A percentile compares a stretch with the other conserved stretches of the same genome.
phyloP scores from a whole-genome alignment of 768 basidiomycete species.

The Gymnopilus junonius region DNA sequence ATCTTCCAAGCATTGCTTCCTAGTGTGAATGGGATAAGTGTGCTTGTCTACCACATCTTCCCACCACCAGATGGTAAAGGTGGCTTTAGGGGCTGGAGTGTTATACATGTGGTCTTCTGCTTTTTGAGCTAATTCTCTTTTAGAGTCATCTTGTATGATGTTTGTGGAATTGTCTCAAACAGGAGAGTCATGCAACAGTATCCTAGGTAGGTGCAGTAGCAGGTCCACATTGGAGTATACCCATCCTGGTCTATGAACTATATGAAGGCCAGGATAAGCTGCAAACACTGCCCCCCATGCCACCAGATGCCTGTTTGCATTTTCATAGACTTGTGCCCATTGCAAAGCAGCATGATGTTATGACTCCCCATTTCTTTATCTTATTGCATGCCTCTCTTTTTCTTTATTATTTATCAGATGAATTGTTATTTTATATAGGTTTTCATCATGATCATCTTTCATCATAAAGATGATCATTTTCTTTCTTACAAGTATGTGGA shows the following conservation, averaged over 20 bases:
- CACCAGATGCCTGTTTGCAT: slow-evolving; percentile 25
- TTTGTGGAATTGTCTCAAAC: slow-evolving; percentile 9
- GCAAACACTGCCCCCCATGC: slow-evolving; percentile 37
- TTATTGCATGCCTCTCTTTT: too few relatives aligned
- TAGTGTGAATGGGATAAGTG: slow-evolving; percentile 2
- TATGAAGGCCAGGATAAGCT: slow-evolving; percentile 29
- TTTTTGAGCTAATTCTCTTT: not conserved
- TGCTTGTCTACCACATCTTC: slow-evolving; percentile 22
- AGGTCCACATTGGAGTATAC: slow-evolving; percentile 39
- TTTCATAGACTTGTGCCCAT: slow-evolving; percentile 28
- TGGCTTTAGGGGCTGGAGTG: slow-evolving; percentile 21
- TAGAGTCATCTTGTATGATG: slow-evolving; percentile 5
- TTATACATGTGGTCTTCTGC: slow-evolving; percentile 6
- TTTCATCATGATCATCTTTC: too few relatives aligned
- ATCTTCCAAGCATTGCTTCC: too few relatives aligned
- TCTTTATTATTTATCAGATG: too few relatives aligned
- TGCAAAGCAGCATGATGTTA: slow-evolving; percentile 30
- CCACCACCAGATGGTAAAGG: slow-evolving; percentile 21
- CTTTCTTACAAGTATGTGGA: too few relatives aligned
- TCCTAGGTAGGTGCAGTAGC: slow-evolving; percentile 17
- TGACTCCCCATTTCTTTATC: too few relatives aligned
- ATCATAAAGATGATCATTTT: too few relatives aligned
- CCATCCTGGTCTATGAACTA: slow-evolving; percentile 35
- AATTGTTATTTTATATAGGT: too few relatives aligned
- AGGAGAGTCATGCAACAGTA: slow-evolving; percentile 22